Evolutionary conservation across 2,329 filamentous ascomycete species (phyloP).

Genomic region (Escovopsis sp.): DNA sequence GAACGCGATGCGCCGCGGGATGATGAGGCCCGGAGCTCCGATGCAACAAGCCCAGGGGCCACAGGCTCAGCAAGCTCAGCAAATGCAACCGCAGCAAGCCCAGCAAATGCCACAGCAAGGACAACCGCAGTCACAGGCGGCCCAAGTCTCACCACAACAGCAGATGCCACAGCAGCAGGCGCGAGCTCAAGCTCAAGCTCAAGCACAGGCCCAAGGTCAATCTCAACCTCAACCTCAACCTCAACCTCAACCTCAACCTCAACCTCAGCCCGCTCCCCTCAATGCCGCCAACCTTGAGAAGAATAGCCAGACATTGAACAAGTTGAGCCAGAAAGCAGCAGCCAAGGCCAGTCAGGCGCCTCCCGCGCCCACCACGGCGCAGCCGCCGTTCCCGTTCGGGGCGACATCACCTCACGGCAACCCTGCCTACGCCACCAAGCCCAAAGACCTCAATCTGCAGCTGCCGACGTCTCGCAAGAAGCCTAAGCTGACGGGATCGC

Average conservation of each 20-base stretch:
- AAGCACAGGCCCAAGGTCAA: slow-evolving; percentile 11
- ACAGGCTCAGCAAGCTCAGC: slow-evolving; percentile 1
- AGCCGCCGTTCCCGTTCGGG: slow-evolving; percentile 42
- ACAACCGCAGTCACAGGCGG: slow-evolving; percentile 10
- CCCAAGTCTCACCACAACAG: slow-evolving; percentile 14
- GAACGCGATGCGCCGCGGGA: slow-evolving; percentile 14
- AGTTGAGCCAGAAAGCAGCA: slow-evolving; percentile 26
- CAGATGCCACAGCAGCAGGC: slow-evolving; percentile 11
- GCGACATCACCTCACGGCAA: slow-evolving; percentile 44
- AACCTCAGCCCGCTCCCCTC: slow-evolving; percentile 18
- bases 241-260: slow-evolving; percentile 10
- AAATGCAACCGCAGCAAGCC: slow-evolving; percentile 4
- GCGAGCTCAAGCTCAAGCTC: slow-evolving; percentile 11
- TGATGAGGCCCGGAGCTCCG: slow-evolving; percentile 12
- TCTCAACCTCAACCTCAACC: slow-evolving; percentile 10
- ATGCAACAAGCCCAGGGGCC: slow-evolving; percentile 8
- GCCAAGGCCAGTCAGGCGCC: slow-evolving; percentile 36
- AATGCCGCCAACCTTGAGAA: slow-evolving; percentile 37
- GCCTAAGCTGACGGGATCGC: slow-evolving; percentile 29
- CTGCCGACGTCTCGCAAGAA: slow-evolving; percentile 45
- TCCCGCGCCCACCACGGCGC: slow-evolving; percentile 40
- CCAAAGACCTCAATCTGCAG: slow-evolving; percentile 39
- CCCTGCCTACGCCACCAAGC: slow-evolving; percentile 38
- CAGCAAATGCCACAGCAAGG: slow-evolving; percentile 12
- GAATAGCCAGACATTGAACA: slow-evolving; percentile 32